These are phyloP conservation scores for Ceratocystiopsis brevicomis DNA, from an alignment of 2,329 filamentous ascomycete genomes.

Conservation along the genomic window DNA sequence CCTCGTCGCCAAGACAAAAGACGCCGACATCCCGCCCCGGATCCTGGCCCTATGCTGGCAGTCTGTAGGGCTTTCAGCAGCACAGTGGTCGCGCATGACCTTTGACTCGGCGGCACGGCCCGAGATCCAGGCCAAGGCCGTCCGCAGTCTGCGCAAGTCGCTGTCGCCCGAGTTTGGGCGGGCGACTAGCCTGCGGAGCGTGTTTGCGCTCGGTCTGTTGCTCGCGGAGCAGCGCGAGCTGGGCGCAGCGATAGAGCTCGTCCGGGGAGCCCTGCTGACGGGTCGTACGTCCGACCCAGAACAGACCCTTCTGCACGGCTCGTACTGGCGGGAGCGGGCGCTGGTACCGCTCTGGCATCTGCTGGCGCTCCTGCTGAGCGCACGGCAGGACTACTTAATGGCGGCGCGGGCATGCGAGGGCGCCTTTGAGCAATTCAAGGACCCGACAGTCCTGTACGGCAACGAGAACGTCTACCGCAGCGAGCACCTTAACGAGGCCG, in stretches of 20 bases:
- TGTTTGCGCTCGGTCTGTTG: slow-evolving; percentile 69
- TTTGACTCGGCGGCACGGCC: slow-evolving; percentile 53
- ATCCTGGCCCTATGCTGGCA: slow-evolving; percentile 58
- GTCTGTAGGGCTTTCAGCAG: slow-evolving; percentile 68
- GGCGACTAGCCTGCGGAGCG: slow-evolving; percentile 50
- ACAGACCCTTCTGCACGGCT: slow-evolving; percentile 25
- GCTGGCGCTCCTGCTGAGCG: slow-evolving; percentile 66
- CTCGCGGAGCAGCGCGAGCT: slow-evolving; percentile 75
- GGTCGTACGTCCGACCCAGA: slow-evolving; percentile 28
- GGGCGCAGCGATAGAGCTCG: slow-evolving; percentile 58
- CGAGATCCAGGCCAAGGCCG: slow-evolving; percentile 58
- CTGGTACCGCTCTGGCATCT: slow-evolving; percentile 81
- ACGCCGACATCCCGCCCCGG: slow-evolving; percentile 29
- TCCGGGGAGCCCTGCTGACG: slow-evolving; percentile 55
- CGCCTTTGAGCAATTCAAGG: slow-evolving; percentile 75
- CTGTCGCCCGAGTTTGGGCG: slow-evolving; percentile 47
- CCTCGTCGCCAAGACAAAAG: slow-evolving; percentile 10
- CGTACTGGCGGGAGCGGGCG: slow-evolving; percentile 43
- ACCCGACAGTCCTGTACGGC: slow-evolving; percentile 51
- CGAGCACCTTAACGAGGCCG: slow-evolving; percentile 45
- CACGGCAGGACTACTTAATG: slow-evolving; percentile 65
- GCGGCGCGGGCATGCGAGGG: slow-evolving; percentile 73
- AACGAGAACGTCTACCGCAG: slow-evolving; percentile 40
- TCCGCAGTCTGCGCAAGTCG: slow-evolving; percentile 55
- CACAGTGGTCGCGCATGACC: slow-evolving; percentile 72